Evolutionary conservation across 2,329 filamentous ascomycete genomes (phyloP).

Genomic region (Trichophyton simii): DNA sequence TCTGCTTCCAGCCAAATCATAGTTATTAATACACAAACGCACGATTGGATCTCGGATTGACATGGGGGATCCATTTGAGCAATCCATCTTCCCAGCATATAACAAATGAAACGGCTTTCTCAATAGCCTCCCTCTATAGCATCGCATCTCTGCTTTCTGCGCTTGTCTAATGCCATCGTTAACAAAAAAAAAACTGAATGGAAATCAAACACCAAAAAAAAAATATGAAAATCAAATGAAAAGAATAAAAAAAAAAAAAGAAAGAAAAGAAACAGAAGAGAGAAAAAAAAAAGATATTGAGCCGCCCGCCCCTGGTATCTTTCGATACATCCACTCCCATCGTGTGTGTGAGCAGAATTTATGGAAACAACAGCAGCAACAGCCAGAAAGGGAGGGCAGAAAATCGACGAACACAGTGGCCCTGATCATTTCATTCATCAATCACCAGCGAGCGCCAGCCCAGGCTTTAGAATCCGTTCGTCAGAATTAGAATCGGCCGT

Average conservation of each 20-base stretch:
- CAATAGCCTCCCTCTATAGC: neutral
- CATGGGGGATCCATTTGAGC: neutral
- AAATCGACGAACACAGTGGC: neutral
- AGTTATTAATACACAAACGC: neutral
- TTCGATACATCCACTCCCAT: neutral
- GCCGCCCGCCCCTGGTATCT: neutral
- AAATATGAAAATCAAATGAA: neutral
- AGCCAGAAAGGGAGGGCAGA: neutral
- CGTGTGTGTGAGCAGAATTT: neutral
- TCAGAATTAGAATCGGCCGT: too few relatives aligned
- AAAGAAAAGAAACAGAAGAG: neutral
- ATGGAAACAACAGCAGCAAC: neutral
- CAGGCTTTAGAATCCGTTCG: too few relatives aligned
- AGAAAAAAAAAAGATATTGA: conserved; percentile 2
- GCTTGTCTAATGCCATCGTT: conserved; percentile 4
- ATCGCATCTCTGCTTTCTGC: neutral
- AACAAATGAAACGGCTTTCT: conserved; percentile 2
- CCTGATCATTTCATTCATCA: neutral
- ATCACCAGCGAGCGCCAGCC: neutral
- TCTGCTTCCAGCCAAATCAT: conserved; percentile 20
- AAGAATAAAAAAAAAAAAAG: neutral
- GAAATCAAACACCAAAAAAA: neutral
- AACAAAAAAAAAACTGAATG: neutral
- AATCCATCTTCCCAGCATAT: neutral
- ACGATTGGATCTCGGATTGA: neutral